Evolutionary conservation across 140 eudicot species (phyloP).

Genomic region (Senecio squalidus): DNA sequence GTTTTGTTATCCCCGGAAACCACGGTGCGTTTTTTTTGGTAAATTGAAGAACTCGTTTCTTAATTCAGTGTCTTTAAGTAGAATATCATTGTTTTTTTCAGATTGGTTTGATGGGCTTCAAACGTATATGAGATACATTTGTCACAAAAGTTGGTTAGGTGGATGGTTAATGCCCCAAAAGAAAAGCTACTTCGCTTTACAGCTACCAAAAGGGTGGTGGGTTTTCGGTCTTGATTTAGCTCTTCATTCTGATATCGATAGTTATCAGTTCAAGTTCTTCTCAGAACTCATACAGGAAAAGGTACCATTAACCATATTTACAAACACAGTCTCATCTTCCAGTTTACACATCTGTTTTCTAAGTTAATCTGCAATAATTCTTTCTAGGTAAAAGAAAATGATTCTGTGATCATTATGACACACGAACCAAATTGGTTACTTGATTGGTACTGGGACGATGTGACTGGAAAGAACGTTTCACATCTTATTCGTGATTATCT

Average conservation of each 20-base stretch:
- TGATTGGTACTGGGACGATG: slow-evolving; percentile 87
- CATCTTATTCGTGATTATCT: slow-evolving; percentile 70
- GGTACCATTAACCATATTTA: too few relatives aligned
- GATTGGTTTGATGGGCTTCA: slow-evolving; percentile 99
- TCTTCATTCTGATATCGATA: slow-evolving; percentile 83
- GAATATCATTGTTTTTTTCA: slow-evolving; percentile 14
- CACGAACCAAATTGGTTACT: slow-evolving; percentile 96
- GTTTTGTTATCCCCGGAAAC: slow-evolving; percentile 91
- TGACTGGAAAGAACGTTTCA: slow-evolving; percentile 68
- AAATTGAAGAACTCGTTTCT: not conserved
- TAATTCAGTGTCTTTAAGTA: not conserved
- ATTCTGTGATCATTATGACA: slow-evolving; percentile 86
- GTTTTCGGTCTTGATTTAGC: slow-evolving; percentile 93
- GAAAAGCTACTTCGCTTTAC: slow-evolving; percentile 92
- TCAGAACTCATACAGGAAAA: slow-evolving; percentile 55
- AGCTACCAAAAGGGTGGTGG: slow-evolving; percentile 91
- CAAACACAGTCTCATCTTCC: too few relatives aligned
- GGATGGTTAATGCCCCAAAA: slow-evolving; percentile 98
- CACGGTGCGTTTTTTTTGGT: slow-evolving; percentile 51
- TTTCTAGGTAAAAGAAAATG: slow-evolving; percentile 70
- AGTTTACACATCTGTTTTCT: too few relatives aligned
- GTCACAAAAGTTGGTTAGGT: slow-evolving; percentile 98
- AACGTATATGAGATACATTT: slow-evolving; percentile 88
- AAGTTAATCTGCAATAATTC: too few relatives aligned
- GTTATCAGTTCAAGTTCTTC: slow-evolving; percentile 80